Percentiles rank a stretch among this genome's conserved stretches.
phyloP scores from a whole-genome alignment of 768 basidiomycete species.

The Lactarius sanguifluus region DNA sequence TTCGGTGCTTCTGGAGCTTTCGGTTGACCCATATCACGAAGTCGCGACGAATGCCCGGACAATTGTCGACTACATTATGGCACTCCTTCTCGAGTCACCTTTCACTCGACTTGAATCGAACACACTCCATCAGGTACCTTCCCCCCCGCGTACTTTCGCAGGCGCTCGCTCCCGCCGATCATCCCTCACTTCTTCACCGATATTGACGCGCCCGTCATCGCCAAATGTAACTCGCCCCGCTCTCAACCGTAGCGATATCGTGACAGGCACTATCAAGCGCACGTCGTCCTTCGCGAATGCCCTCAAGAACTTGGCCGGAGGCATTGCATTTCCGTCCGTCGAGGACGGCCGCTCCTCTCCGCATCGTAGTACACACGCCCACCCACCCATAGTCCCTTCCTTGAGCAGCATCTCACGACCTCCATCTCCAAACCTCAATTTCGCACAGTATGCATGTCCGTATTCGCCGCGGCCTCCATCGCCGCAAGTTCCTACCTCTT shows the following conservation, averaged over 20 bases:
- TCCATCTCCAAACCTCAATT: slow-evolving; percentile 76
- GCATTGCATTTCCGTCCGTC: slow-evolving; percentile 64
- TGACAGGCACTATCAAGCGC: slow-evolving; percentile 62
- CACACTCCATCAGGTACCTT: slow-evolving; percentile 55
- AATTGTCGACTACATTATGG: slow-evolving; percentile 89
- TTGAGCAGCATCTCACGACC: slow-evolving; percentile 54
- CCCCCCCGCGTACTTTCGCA: slow-evolving; percentile 35
- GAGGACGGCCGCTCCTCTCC: slow-evolving; percentile 53
- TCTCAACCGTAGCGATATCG: slow-evolving; percentile 59
- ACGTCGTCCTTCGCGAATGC: slow-evolving; percentile 82
- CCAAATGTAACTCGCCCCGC: slow-evolving; percentile 50
- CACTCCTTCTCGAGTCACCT: slow-evolving; percentile 84
- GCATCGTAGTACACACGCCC: slow-evolving; percentile 35
- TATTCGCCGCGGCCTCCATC: slow-evolving; percentile 61
- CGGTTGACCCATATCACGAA: slow-evolving; percentile 90
- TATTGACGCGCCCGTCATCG: slow-evolving; percentile 43
- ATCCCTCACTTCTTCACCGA: slow-evolving; percentile 52
- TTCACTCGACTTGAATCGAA: slow-evolving; percentile 73
- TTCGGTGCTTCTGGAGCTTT: slow-evolving; percentile 82
- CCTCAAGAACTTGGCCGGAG: slow-evolving; percentile 65
- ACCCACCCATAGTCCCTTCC: slow-evolving; percentile 30
- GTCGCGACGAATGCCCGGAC: slow-evolving; percentile 90
- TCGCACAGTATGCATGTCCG: slow-evolving; percentile 75
- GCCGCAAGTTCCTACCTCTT: slow-evolving; percentile 34
- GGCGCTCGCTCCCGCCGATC: slow-evolving; percentile 44